Conservation (phyloP, 352 stramenopile genomes). For the Chrysophaeum taylorii region DNA sequence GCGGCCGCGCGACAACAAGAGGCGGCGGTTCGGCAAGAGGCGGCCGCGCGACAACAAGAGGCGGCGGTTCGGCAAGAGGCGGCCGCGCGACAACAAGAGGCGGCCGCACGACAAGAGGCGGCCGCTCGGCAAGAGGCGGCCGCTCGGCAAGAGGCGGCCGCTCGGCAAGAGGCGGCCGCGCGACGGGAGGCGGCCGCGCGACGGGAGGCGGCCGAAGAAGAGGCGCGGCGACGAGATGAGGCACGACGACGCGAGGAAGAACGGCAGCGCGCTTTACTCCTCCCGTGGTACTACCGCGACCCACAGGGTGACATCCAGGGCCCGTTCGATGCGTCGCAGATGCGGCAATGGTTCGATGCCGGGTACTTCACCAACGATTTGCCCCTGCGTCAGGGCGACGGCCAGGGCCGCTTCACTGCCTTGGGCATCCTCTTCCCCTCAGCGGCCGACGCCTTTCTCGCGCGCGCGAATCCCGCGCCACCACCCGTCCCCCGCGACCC, state of each 20-base stretch:
- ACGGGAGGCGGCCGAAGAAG: not conserved
- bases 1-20: no score
- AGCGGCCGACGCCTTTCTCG: constrained; percentile 41
- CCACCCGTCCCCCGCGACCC: not conserved
- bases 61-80: no score
- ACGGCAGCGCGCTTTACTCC: no score
- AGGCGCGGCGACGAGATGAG: not conserved
- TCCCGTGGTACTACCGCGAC: constrained; percentile 66
- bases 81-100: no score
- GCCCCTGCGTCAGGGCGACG: constrained; percentile 47
- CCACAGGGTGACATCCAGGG: constrained; percentile 62
- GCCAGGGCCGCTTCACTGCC: constrained; percentile 44
- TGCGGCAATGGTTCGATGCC: constrained; percentile 68
- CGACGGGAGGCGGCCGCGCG: not conserved
- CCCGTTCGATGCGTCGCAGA: constrained; percentile 61
- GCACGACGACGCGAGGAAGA: not conserved
- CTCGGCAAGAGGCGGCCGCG: no score
- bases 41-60: no score
- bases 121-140: no score
- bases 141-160: no score
- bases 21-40: no score
- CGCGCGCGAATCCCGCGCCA: not conserved
- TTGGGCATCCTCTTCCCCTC: constrained; percentile 48
- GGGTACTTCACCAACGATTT: constrained; percentile 69
- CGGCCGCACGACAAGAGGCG: no score